Evolutionary conservation across 2,329 filamentous ascomycete genomes (phyloP).

Genomic region (Hortaea sp.): DNA sequence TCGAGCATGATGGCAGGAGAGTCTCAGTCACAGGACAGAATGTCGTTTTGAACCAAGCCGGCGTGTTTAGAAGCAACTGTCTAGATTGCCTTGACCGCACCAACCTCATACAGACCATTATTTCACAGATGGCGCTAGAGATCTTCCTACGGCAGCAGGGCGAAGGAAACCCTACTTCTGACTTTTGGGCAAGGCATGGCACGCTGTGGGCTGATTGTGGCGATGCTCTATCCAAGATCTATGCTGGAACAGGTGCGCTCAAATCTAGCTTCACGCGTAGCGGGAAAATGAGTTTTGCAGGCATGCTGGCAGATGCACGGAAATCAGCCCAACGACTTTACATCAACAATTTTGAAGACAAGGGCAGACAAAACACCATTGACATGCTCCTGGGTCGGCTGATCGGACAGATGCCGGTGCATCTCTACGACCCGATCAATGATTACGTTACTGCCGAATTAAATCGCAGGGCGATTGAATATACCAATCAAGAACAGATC

Average conservation of each 20-base stretch:
- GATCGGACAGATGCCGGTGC: constrained; percentile 72
- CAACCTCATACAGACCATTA: constrained; percentile 89
- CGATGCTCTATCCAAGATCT: constrained; percentile 86
- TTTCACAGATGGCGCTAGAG: constrained; percentile 87
- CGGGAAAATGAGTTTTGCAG: constrained; percentile 91
- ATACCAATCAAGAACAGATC: constrained; percentile 62
- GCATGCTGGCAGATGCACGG: constrained; percentile 85
- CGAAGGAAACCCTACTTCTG: constrained; percentile 53
- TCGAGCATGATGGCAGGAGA: constrained; percentile 28
- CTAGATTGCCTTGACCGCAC: constrained; percentile 92
- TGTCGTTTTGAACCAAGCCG: constrained; percentile 73
- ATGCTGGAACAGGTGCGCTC: constrained; percentile 88
- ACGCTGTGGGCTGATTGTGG: constrained; percentile 96
- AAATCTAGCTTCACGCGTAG: constrained; percentile 91
- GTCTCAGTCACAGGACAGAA: constrained; percentile 22
- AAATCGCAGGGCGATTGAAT: constrained; percentile 55
- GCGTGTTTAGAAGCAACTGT: constrained; percentile 93
- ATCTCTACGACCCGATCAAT: constrained; percentile 88
- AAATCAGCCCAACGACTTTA: constrained; percentile 92
- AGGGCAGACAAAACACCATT: constrained; percentile 84
- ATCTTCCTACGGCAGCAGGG: constrained; percentile 66
- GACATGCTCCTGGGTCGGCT: constrained; percentile 85
- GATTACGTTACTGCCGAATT: constrained; percentile 78
- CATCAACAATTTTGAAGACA: constrained; percentile 96
- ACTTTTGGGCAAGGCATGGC: constrained; percentile 88